A percentile compares a stretch with the other conserved stretches of the same genome.
phyloP scores from a whole-genome alignment of 2,329 filamentous ascomycete genomes.

The Blastomyces silverae region DNA sequence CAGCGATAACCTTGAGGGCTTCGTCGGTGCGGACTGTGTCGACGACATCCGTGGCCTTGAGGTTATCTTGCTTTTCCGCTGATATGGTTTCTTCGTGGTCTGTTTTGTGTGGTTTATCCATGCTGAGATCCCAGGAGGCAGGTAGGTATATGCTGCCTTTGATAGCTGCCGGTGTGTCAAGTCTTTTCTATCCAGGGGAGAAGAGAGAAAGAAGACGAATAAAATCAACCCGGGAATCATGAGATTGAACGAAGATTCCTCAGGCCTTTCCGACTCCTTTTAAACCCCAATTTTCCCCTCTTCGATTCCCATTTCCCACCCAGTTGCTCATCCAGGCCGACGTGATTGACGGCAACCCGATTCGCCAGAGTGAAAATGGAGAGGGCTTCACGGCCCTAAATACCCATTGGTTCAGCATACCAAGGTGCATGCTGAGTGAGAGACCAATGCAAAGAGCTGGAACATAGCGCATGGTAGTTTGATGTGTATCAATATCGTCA shows the following conservation, averaged over 20 bases:
- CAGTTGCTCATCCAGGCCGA: background rate
- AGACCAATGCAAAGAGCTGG: background rate
- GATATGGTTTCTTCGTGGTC: background rate
- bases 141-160: background rate
- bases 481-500: background rate
- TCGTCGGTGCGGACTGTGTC: constrained; percentile 38
- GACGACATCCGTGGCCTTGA: constrained; percentile 18
- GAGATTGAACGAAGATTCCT: background rate
- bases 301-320: background rate
- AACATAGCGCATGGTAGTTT: background rate
- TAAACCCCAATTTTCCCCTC: background rate
- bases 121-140: background rate
- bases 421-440: background rate
- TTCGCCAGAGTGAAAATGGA: background rate
- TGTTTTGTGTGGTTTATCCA: background rate
- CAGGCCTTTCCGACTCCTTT: background rate
- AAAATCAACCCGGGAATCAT: background rate
- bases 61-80: background rate
- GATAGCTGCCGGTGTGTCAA: background rate
- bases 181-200: background rate
- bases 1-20: constrained; percentile 38
- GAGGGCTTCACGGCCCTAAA: background rate
- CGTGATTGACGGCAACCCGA: background rate
- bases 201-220: background rate
- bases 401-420: background rate